A percentile compares a stretch with the other conserved stretches of the same genome.
Evolutionary conservation across 441 rosid genomes (phyloP).

Genomic region (Bocquillonia castaneifolia): DNA sequence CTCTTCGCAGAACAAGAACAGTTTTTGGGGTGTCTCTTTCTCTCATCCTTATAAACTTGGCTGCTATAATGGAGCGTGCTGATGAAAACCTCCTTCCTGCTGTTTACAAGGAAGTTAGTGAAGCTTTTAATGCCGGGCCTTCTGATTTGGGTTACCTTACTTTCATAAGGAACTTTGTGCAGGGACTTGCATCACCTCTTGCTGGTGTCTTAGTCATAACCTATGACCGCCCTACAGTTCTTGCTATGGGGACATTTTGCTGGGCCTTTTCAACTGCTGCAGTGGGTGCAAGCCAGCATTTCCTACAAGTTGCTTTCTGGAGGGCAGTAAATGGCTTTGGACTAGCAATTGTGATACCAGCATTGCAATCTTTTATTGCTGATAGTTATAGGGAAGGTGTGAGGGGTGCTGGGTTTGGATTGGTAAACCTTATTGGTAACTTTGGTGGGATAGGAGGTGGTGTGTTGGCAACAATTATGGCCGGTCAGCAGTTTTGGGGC

Average conservation of each 20-base stretch:
- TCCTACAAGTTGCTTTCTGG: constrained; percentile 78
- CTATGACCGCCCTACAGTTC: constrained; percentile 80
- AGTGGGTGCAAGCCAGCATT: constrained; percentile 70
- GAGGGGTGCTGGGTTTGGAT: constrained; percentile 91
- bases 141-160: constrained; percentile 91
- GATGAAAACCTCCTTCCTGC: constrained; percentile 92
- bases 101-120: constrained; percentile 96
- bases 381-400: constrained; percentile 80
- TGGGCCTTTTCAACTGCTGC: constrained; percentile 98
- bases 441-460: constrained; percentile 95
- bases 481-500: constrained; percentile 68
- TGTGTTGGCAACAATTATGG: constrained; percentile 89
- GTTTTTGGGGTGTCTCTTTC: constrained; percentile 78
- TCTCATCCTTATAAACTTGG: constrained; percentile 76
- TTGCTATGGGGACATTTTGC: constrained; percentile 77
- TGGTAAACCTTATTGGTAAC: constrained; percentile 70
- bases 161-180: constrained; percentile 88
- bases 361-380: constrained; percentile 90
- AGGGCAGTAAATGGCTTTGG: constrained; percentile 95
- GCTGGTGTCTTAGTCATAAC: constrained; percentile 80
- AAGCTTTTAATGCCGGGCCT: constrained; percentile 88
- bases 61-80: constrained; percentile 91
- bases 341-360: constrained; percentile 91
- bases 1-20: constrained; percentile 55
- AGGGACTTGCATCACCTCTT: constrained; percentile 78